Percentiles rank a stretch among this genome's conserved stretches.
phyloP scores from a whole-genome alignment of 2,329 filamentous ascomycete genomes.

The Botrytis deweyae region DNA sequence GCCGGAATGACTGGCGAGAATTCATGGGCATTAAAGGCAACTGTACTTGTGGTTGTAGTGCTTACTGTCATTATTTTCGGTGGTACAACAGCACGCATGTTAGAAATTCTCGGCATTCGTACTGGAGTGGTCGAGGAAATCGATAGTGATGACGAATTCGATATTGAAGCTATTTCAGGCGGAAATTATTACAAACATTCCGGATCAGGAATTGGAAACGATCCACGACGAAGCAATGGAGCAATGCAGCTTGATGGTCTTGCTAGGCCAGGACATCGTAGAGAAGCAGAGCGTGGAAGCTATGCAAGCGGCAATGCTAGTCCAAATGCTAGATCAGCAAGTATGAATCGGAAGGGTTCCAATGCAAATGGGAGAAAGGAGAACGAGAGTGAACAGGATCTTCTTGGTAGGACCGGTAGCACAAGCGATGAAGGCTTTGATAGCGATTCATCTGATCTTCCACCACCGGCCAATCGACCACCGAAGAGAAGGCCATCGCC shows the following conservation, averaged over 20 bases:
- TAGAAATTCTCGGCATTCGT: conserved; percentile 94
- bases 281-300: conserved; percentile 30
- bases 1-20: conserved; percentile 83
- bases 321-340: conserved; percentile 42
- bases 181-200: conserved; percentile 71
- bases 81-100: conserved; percentile 93
- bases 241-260: conserved; percentile 53
- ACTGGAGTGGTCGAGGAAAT: conserved; percentile 96
- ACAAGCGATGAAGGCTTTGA: conserved; percentile 58
- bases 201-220: conserved; percentile 72
- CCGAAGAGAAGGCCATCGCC: conserved; percentile 26
- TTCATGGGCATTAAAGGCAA: conserved; percentile 80
- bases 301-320: conserved; percentile 43
- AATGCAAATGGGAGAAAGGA: conserved; percentile 38
- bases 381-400: conserved; percentile 55
- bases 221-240: conserved; percentile 58
- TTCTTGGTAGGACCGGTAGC: conserved; percentile 45
- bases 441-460: conserved; percentile 65
- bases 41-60: conserved; percentile 95
- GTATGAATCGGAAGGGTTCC: conserved; percentile 55
- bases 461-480: conserved; percentile 52
- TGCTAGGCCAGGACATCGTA: conserved; percentile 52
- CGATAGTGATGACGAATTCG: conserved; percentile 97
- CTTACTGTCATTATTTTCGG: conserved; percentile 98
- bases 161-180: conserved; percentile 61